Evolutionary conservation across 805 yeast species (phyloP), one percentile per base, ranked within the genome.

Genomic region (Debaryomyces maramus): DNA sequence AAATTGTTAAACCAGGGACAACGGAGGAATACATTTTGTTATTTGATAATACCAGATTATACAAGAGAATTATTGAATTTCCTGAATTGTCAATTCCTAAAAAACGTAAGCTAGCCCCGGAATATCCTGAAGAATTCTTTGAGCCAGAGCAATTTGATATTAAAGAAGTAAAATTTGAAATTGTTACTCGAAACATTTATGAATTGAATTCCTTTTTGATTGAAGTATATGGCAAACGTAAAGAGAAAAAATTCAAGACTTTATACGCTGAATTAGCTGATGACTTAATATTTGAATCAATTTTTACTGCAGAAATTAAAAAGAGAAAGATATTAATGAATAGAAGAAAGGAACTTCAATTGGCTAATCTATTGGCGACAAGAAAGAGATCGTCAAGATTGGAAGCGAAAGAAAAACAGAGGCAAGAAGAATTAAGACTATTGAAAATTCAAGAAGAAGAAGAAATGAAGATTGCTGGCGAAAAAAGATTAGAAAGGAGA

Each of bases 351-450:
- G 87, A 82, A 40, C 72, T 77, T 33, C 81, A 84, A 47, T 70
- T 85, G 73, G 78, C 77, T 34, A 75, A 74, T 16, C 58, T 86
- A 39, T 61, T 86, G 53, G 81, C 81, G 3, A 77, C 85, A 41
- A 72, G 93, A 52, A 85, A 86, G 52, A 72, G 88, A 48, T 85
- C 91, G 0, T 78, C 88, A 1, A 73, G 93, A 60, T 60, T 86
- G 32, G 86, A 83, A 48, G 85, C 84, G 14, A 80, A 78, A 52
- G 81, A 77, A 45, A 64, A 61, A 44, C 72, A 64, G 36, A 68
- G 58, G 40, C 65, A 56, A 33, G 85, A 80, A 45, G 88, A 84
- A 46, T 78, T 75, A 15, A 70, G 70, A 37, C 64, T 64, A 35
- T 56, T 65, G 21, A 71, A 68, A 41, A 70, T 70, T 34, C 68